A percentile compares a stretch with the other conserved stretches of the same genome.
Conservation (phyloP, 2,329 filamentous ascomycete species). For the Aspergillus jensenii region DNA sequence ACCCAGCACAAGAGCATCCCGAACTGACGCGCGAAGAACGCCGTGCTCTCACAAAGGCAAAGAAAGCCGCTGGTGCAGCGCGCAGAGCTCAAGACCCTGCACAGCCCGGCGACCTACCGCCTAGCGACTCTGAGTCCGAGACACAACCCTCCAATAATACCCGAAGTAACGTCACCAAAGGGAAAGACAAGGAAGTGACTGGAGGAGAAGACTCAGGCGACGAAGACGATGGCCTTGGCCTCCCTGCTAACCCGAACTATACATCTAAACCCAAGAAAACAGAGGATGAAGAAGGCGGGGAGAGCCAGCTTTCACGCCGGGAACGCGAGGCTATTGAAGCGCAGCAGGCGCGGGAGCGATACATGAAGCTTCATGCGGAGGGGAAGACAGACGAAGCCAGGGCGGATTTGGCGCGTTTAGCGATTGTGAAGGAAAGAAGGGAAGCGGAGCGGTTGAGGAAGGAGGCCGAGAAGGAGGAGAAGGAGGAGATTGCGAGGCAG, state of each 20-base stretch:
- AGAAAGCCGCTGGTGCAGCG: slow-evolving; percentile 84
- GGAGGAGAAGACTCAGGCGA: slow-evolving; percentile 36
- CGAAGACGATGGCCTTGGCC: slow-evolving; percentile 34
- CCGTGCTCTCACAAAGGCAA: slow-evolving; percentile 81
- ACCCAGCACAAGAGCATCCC: slow-evolving; percentile 41
- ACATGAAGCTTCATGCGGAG: slow-evolving; percentile 86
- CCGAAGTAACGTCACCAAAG: background rate
- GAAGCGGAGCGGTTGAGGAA: slow-evolving; percentile 80
- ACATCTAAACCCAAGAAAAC: slow-evolving; percentile 55
- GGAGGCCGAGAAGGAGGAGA: slow-evolving; percentile 67
- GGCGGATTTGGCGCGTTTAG: slow-evolving; percentile 80
- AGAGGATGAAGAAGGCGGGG: slow-evolving; percentile 49
- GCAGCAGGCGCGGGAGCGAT: slow-evolving; percentile 82
- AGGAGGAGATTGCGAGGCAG: slow-evolving; percentile 40
- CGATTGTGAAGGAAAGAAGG: slow-evolving; percentile 79
- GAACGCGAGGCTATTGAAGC: slow-evolving; percentile 82
- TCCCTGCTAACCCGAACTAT: slow-evolving; percentile 88
- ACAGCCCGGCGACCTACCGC: slow-evolving; percentile 81
- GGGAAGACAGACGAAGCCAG: slow-evolving; percentile 97
- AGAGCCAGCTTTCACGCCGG: slow-evolving; percentile 61
- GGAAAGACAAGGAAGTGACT: background rate
- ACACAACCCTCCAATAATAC: background rate
- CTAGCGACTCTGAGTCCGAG: slow-evolving; percentile 59
- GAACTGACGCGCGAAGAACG: slow-evolving; percentile 79
- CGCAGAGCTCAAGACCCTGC: slow-evolving; percentile 69